Evolutionary conservation across 2,329 filamentous ascomycete species (phyloP).

Genomic region (Mollisia scopiformis): DNA sequence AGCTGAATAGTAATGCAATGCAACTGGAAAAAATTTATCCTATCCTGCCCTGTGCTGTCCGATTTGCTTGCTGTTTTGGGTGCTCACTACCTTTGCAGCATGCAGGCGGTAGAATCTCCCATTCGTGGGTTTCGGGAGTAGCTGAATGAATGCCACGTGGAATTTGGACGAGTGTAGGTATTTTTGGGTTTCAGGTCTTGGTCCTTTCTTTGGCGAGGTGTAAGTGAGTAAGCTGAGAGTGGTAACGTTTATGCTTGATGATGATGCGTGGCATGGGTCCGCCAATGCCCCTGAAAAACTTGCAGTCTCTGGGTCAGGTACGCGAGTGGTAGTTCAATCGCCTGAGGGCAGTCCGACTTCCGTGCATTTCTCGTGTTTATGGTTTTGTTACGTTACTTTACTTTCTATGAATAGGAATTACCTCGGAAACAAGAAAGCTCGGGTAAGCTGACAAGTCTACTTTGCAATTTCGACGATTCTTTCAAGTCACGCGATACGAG

Average conservation of each 20-base stretch:
- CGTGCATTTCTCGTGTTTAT: no score
- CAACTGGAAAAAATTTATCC: no score
- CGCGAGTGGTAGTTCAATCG: background rate
- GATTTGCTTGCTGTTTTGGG: background rate
- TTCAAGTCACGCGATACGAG: background rate
- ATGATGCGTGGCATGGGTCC: background rate
- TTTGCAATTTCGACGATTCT: background rate
- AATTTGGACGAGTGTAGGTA: background rate
- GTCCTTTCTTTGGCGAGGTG: background rate
- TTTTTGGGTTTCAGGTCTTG: background rate
- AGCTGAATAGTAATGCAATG: constrained; percentile 1
- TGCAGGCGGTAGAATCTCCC: background rate
- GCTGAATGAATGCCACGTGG: background rate
- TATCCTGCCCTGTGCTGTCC: background rate
- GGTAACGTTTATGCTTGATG: background rate
- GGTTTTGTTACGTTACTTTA: no score
- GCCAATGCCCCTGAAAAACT: background rate
- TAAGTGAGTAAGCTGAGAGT: background rate
- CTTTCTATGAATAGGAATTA: no score
- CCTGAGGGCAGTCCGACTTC: background rate
- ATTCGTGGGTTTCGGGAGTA: background rate
- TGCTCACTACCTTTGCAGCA: background rate
- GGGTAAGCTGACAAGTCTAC: background rate
- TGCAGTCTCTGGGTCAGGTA: background rate
- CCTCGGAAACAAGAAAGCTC: no score